Evolutionary conservation across 208 protist species (phyloP).

Genomic region (Phytomonas sp.): DNA sequence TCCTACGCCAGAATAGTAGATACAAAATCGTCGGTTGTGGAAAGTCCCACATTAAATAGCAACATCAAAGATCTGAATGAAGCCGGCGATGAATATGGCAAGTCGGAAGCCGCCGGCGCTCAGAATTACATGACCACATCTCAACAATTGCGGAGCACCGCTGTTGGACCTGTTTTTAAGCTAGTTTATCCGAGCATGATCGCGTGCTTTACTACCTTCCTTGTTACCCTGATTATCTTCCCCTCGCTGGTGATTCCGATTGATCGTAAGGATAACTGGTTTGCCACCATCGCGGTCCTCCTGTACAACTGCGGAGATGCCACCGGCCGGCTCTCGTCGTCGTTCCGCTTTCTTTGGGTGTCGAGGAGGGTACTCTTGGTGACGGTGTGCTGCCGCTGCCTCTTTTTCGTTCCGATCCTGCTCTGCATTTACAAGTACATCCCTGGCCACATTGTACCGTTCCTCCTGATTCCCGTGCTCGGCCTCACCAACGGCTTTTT

Average conservation of each 20-base stretch:
- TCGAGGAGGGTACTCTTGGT: slow-evolving; percentile 39
- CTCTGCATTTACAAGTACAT: slow-evolving; percentile 78
- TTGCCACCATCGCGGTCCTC: slow-evolving; percentile 69
- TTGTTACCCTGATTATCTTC: slow-evolving; percentile 69
- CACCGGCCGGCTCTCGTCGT: slow-evolving; percentile 45
- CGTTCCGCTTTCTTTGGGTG: slow-evolving; percentile 40
- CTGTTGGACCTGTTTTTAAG: slow-evolving; percentile 44
- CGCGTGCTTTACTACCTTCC: slow-evolving; percentile 65
- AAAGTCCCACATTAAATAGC: slow-evolving; percentile 5
- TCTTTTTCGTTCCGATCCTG: slow-evolving; percentile 67
- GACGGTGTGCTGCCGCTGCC: slow-evolving; percentile 25
- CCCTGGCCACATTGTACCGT: slow-evolving; percentile 46
- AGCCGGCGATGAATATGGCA: slow-evolving; percentile 6
- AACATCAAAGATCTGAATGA: slow-evolving; percentile 23
- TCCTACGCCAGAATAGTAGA: too few species aligned
- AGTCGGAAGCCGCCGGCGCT: background rate
- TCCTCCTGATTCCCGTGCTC: slow-evolving; percentile 43
- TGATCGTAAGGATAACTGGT: slow-evolving; percentile 59
- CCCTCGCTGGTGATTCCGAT: slow-evolving; percentile 66
- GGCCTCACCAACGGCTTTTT: slow-evolving; percentile 78
- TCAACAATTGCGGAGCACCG: slow-evolving; percentile 43
- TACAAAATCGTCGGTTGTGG: slow-evolving; percentile 13
- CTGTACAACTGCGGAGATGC: slow-evolving; percentile 79
- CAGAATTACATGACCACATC: slow-evolving; percentile 51
- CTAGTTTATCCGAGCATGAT: slow-evolving; percentile 53